Base-by-base conservation (phyloP, 2,329 filamentous ascomycete genomes). In the Aspergillus proliferans region DNA sequence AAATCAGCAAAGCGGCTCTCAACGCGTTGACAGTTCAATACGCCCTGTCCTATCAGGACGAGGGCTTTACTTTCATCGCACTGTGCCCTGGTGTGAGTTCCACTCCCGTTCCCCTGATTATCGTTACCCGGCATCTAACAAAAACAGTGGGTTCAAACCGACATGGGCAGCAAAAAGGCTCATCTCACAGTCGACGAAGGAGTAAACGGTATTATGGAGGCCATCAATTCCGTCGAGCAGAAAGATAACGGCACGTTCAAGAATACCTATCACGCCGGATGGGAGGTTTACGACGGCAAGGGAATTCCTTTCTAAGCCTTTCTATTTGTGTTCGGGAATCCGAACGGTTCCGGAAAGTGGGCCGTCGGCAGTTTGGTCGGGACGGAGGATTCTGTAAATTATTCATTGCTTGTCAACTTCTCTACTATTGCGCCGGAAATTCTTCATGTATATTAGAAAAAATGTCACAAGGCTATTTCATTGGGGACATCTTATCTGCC, bases 1-100 rank as follows among this genome's bases (percentile, higher is more conserved):
- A 75, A 54, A 68, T 78, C 52, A 69, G 72, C 4, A 79, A 78
- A 53, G 70, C 76, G 0, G 74, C 75, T 1, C 51, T 77, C 44
- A 76, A 77, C 48, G 71, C 72, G 58, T 59, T 79, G 33, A 78
- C 71, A 1, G 65, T 72, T 0, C 73, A 63, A 43, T 62, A 62
- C 46, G 55, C 58, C 10, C 43, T 52, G 8, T 49, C 58, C 10
- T 67, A 68, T 40, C 64, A 52, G 2, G 51, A 67, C 5, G 63
- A 72, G 22, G 73, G 72, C 1, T 76, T 76, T 51, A 72, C 65
- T 0, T 61, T 76, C 45, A 47, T 75, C 8, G 61, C 66, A 0
- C 39, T 77, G 4, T 69, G 60, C 19, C 76, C 76, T 6, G 76
- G 76, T 1, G 74, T 77, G 68, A 53, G 73, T 61, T 10, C 1